Evolutionary conservation across 2,329 filamentous ascomycete genomes (phyloP), one percentile per base, ranked within the genome.

Genomic region (Aureobasidium namibiae): DNA sequence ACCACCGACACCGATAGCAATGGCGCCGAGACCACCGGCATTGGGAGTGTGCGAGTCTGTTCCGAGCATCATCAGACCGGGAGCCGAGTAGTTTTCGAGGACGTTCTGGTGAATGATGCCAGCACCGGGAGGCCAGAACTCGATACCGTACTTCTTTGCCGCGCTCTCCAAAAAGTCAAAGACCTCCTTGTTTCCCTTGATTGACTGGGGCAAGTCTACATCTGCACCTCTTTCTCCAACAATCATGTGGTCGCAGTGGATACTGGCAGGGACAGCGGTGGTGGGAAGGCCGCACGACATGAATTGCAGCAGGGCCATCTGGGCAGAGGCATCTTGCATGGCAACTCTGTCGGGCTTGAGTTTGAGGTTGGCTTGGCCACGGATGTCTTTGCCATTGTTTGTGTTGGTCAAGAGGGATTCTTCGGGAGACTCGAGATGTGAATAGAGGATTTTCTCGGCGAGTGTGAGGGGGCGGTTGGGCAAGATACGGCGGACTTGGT

Each of bases 181-280:
- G 0, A 99, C 92, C 79, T 99, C 94, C 73, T 91, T 91, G 75
- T 99, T 99, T 48, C 89, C 88, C 74, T 87, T 81, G 63, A 99
- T 95, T 42, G 91, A 94, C 33, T 87, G 84, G 29, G 87, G 83
- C 63, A 99, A 76, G 76, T 99, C 94, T 24, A 85, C 82, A 67
- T 92, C 87, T 36, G 92, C 94, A 61, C 94, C 94, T 71, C 86
- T 88, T 75, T 95, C 87, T 60, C 92, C 94, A 31, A 97, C 92
- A 76, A 99, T 97, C 85, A 99, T 87, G 74, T 99, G 94, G 77
- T 99, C 94, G 76, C 94, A 99, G 78, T 99, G 94, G 67, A 97
- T 96, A 73, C 92, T 96, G 50, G 94, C 92, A 11, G 94, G 94
- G 52, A 99, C 92, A 10, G 92, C 92, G 2, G 94, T 96, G 61